These are phyloP conservation scores for Cladorrhinum sp. DNA, from an alignment of 2,329 filamentous ascomycete genomes.

Conservation along the genomic window DNA sequence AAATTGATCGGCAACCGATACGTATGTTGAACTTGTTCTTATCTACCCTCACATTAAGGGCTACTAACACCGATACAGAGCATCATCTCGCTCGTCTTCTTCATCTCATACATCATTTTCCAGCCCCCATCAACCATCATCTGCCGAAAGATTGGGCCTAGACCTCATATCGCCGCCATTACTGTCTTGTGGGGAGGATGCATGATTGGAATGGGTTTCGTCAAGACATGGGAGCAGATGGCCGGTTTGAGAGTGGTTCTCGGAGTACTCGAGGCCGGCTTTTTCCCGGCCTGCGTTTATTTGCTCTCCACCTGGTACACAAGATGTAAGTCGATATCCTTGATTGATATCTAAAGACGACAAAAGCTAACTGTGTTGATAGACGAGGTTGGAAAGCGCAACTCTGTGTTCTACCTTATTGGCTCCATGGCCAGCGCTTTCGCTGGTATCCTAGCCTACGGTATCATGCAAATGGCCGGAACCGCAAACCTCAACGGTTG, in stretches of 20 bases:
- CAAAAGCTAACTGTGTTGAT: not conserved
- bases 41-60: not conserved
- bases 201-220: slow-evolving; percentile 67
- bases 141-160: slow-evolving; percentile 63
- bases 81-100: slow-evolving; percentile 71
- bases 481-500: slow-evolving; percentile 54
- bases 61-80: slow-evolving; percentile 37
- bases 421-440: slow-evolving; percentile 65
- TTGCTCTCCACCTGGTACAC: slow-evolving; percentile 73
- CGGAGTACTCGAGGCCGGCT: slow-evolving; percentile 64
- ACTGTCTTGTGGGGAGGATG: slow-evolving; percentile 57
- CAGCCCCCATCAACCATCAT: slow-evolving; percentile 70
- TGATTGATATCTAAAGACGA: not conserved
- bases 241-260: slow-evolving; percentile 56
- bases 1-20: slow-evolving; percentile 45
- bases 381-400: slow-evolving; percentile 68
- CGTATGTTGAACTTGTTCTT: slow-evolving; percentile 32
- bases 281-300: slow-evolving; percentile 69
- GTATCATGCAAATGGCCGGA: slow-evolving; percentile 63
- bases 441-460: slow-evolving; percentile 67
- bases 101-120: slow-evolving; percentile 69
- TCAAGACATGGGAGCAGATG: slow-evolving; percentile 49
- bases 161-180: slow-evolving; percentile 53
- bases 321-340: slow-evolving; percentile 46
- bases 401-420: slow-evolving; percentile 66